phyloP scores from a whole-genome alignment of 768 basidiomycete species.

The Amanita rimosa region DNA sequence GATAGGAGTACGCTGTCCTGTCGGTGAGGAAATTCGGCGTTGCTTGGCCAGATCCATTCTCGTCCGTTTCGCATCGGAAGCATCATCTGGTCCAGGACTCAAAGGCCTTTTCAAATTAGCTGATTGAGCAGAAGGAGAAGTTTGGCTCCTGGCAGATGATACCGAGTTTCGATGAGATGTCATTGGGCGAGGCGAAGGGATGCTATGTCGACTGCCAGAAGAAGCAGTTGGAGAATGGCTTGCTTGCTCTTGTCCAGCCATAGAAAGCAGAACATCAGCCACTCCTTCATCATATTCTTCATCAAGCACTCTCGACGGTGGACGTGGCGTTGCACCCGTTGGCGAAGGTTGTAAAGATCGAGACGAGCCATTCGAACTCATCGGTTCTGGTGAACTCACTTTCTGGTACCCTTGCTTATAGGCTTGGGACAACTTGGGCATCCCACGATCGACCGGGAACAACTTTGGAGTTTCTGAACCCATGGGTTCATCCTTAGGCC shows the following conservation, averaged over 20 bases:
- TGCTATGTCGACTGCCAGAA: conserved; percentile 40
- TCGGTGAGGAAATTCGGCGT: conserved; percentile 37
- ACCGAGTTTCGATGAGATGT: conserved; percentile 54
- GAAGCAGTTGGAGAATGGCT: conserved; percentile 51
- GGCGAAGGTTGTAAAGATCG: conserved; percentile 67
- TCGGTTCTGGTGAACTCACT: conserved; percentile 45
- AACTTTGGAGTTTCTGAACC: conserved; percentile 36
- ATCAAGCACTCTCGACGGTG: conserved; percentile 63
- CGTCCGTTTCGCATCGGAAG: conserved; percentile 44
- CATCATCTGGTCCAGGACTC: conserved; percentile 57
- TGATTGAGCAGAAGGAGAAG: conserved; percentile 43
- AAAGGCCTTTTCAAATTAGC: conserved; percentile 53
- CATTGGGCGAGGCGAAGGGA: conserved; percentile 36
- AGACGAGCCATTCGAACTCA: conserved; percentile 55
- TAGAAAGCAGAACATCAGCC: conserved; percentile 67
- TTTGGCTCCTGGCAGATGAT: conserved; percentile 52
- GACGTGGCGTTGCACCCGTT: conserved; percentile 44
- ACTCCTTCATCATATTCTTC: conserved; percentile 91
- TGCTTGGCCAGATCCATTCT: conserved; percentile 45
- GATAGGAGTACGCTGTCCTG: conserved; percentile 40
- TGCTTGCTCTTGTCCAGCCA: conserved; percentile 15
- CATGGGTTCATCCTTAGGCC: conserved; percentile 32
- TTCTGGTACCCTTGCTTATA: conserved; percentile 25
- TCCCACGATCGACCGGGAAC: conserved; percentile 20
- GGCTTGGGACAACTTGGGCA: conserved; percentile 15